Evolutionary conservation across 2,329 filamentous ascomycete genomes (phyloP), one percentile per base, ranked within the genome.

Genomic region (Fusarium keratoplasticum): DNA sequence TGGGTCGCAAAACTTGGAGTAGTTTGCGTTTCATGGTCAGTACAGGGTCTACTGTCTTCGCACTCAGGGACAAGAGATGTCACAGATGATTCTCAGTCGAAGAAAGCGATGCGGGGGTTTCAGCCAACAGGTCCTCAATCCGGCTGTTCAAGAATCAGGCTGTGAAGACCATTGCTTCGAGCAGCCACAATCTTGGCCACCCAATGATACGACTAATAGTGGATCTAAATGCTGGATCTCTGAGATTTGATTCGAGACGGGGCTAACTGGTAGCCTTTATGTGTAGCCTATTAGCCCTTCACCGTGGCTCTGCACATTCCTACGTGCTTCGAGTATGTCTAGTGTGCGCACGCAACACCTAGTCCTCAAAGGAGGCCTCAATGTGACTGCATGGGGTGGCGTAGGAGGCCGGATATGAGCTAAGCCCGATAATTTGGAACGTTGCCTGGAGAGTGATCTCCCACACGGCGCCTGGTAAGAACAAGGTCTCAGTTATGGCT

Each of bases 11-110:
- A 0, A 0, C 25, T 14, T 52, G 25, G 47, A 52, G 10, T 6
- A 3, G 3, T 52, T 31, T 52, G 5, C 3, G 25, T 1, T 7
- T 14, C 47, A 52, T 52, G 10, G 6, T 31, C 4, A 5, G n/a
- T n/a, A 18, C 31, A 31, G 3, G 6, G 27, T 1, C 29, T 52
- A n/a, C 22, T 47, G 13, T 18, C 14, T 25, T 18, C 10, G 8
- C 4, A n/a, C 5, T 11, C 0, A 2, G 7, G 27, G 22, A 47
- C 2, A 6, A 50, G 6, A 2, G 5, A 50, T n/a, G 16, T 7
- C 9, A 29, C 5, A 5, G 25, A n/a, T 0, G 16, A n/a, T 13
- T 4, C 1, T 7, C 25, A n/a, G 25, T 14, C 0, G 9, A 13
- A 50, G 16, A 29, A 11, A 50, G 4, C n/a, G 25, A 29, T 52